Conservation (phyloP, 768 basidiomycete genomes). For the Lentinus tigrinus region DNA sequence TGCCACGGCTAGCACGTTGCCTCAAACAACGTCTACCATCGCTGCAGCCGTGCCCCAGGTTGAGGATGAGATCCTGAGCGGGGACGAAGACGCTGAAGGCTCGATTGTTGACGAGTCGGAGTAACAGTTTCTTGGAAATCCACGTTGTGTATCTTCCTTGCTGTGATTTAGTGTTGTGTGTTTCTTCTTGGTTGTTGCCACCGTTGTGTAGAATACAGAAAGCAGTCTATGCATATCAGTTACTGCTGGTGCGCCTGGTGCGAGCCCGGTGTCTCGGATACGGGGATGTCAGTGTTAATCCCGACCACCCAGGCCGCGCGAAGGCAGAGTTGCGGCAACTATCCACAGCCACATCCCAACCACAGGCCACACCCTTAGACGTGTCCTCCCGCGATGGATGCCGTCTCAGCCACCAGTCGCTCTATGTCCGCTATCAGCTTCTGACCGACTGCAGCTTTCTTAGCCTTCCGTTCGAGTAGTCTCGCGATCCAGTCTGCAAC, state of each 20-base stretch:
- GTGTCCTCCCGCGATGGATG: conserved; percentile 2
- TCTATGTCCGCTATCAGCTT: conserved; percentile 14
- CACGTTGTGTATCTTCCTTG: not conserved
- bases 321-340: no score
- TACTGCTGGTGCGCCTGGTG: no score
- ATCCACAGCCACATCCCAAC: no score
- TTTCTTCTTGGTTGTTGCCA: not conserved
- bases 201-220: no score
- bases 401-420: conserved; percentile 9
- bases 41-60: no score
- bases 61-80: conserved; percentile 6
- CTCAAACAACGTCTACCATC: no score
- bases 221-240: no score
- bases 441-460: conserved; percentile 11
- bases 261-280: no score
- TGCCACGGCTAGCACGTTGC: no score
- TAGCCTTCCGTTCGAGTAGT: conserved; percentile 16
- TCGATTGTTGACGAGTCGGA: conserved; percentile 7
- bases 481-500: not conserved
- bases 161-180: not conserved
- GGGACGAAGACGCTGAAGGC: conserved; percentile 15
- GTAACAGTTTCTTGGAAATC: not conserved
- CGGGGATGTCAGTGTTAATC: no score
- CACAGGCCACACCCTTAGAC: not conserved
- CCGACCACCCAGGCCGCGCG: no score